Evolutionary conservation across 2,329 filamentous ascomycete species (phyloP), one percentile per base, ranked within the genome.

Genomic region (Epichloe hybrida): DNA sequence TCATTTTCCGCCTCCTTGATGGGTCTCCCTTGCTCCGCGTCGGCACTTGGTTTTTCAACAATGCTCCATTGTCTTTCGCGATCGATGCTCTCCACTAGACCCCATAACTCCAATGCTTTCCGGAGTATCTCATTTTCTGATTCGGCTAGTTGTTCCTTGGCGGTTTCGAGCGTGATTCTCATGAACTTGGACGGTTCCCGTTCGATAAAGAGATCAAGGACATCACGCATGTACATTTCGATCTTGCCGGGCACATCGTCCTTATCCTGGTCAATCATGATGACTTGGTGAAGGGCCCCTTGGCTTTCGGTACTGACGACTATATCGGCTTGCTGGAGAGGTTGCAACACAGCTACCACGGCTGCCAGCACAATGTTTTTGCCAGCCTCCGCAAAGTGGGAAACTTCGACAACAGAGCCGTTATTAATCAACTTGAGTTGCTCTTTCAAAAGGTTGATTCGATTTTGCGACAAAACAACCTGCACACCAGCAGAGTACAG

Each of bases 401-500:
- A 79, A 2, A 73, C 77, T 52, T 82, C 73, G 23, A 83, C 74
- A 40, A 71, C 54, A 41, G 75, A 67, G 35, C 73, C 73, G 13
- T 72, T 68, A 53, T 72, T 74, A 34, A 68, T 64, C 41, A 82
- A 67, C 39, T 70, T 65, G 36, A 77, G 66, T 5, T 73, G 68
- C 11, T 67, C 69, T 58, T 79, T 81, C 36, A 77, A 66, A 6
- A 70, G 64, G 53, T 80, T 81, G 53, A 81, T 73, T 12, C 78
- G 69, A 53, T 76, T 75, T 58, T 81, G 77, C 1, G 79, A 76
- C 48, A 83, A 68, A 1, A 82, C 79, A 20, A 79, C 75, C 57
- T 84, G 79, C 0, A 84, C 74, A 5, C 79, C 79, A 4, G 80
- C 79, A 12, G 79, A 79, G 59, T 82, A 84, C 12, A 84, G 68